A percentile compares a stretch with the other conserved stretches of the same genome.
These are phyloP conservation scores for Aspergillus luchuensis DNA, from an alignment of 2,329 filamentous ascomycete genomes.

Conservation along the genomic window DNA sequence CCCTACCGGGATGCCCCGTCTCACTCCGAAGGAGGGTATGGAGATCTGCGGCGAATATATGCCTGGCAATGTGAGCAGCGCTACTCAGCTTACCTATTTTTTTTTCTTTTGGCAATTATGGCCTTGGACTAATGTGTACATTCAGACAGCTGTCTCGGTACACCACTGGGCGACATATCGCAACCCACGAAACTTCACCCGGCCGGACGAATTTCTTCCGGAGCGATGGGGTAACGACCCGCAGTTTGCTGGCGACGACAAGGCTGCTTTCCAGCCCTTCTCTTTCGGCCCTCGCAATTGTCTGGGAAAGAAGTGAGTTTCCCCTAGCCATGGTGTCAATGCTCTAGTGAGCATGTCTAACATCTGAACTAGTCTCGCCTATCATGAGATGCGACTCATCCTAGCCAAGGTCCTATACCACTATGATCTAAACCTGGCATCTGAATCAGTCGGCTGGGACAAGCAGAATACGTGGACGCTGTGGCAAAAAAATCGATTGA, in stretches of 20 bases:
- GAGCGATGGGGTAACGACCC: constrained; percentile 32
- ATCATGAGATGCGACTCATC: constrained; percentile 36
- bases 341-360: neutral
- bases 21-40: constrained; percentile 38
- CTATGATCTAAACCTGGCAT: constrained; percentile 22
- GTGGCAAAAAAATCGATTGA: constrained; percentile 27
- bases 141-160: constrained; percentile 29
- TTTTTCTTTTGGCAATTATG: neutral
- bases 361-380: constrained; percentile 29
- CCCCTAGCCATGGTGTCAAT: constrained; percentile 5
- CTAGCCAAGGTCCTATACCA: constrained; percentile 25
- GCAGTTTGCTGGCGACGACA: constrained; percentile 22
- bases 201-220: constrained; percentile 28
- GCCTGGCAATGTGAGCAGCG: constrained; percentile 29
- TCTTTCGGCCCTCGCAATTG: constrained; percentile 32
- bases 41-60: constrained; percentile 41
- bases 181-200: constrained; percentile 25
- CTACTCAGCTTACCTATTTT: neutral
- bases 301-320: constrained; percentile 30
- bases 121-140: neutral
- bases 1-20: constrained; percentile 43
- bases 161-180: constrained; percentile 28
- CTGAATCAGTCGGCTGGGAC: constrained; percentile 22
- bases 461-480: constrained; percentile 24
- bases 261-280: constrained; percentile 27